Evolutionary conservation across 2,329 filamentous ascomycete species (phyloP).

Genomic region (Xylaria sp.): DNA sequence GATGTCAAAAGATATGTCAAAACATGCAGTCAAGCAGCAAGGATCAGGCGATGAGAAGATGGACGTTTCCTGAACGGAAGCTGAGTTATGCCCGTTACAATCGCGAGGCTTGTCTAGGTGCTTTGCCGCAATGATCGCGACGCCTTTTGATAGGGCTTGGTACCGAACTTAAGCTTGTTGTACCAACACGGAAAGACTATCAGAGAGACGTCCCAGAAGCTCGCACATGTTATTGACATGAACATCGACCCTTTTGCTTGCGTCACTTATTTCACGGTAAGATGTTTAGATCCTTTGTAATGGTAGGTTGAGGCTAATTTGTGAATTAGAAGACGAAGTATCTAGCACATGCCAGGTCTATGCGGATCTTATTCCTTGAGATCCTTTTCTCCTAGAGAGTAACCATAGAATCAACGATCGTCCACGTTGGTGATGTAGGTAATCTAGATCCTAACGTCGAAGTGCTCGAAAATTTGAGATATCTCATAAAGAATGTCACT

Average conservation of each 20-base stretch:
- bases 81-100: not conserved
- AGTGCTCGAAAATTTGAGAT: not conserved
- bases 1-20: constrained; percentile 17
- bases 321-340: not conserved
- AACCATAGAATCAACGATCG: not conserved
- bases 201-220: not conserved
- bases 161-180: not conserved
- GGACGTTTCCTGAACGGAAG: constrained; percentile 9
- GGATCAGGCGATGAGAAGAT: not conserved
- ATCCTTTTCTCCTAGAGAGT: not conserved
- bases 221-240: not conserved
- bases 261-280: not conserved
- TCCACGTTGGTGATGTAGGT: not conserved
- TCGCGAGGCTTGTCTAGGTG: not conserved
- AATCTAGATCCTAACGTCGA: not conserved
- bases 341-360: not conserved
- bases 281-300: not conserved
- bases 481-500: not conserved
- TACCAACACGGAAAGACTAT: not conserved
- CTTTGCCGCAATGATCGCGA: not conserved
- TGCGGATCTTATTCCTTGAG: not conserved
- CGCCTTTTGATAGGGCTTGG: not conserved
- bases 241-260: not conserved
- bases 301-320: not conserved
- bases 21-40: constrained; percentile 3